A percentile compares a stretch with the other conserved stretches of the same genome.
Conservation (phyloP, 2,329 filamentous ascomycete species). For the Orbilia oligospora region DNA sequence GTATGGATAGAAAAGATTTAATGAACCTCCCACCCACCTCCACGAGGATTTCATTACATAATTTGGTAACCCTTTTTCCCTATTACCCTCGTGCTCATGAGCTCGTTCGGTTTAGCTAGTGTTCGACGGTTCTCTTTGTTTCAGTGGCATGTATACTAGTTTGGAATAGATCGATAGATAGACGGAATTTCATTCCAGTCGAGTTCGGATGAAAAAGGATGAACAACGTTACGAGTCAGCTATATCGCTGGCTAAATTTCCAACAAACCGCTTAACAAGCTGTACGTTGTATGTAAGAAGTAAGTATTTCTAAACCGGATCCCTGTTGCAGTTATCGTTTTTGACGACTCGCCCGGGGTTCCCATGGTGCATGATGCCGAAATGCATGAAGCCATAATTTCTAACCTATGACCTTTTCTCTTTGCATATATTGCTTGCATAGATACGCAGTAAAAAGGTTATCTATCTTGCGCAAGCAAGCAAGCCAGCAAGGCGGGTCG, state of each 20-base stretch:
- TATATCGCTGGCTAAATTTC: too few relatives aligned
- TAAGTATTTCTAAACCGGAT: not conserved
- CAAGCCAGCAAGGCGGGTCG: not conserved
- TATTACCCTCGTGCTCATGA: conserved; percentile 18
- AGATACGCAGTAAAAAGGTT: too few relatives aligned
- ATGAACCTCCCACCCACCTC: not conserved
- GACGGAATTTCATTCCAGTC: not conserved
- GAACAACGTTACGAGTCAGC: not conserved
- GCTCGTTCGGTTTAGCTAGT: conserved; percentile 22
- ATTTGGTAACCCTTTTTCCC: conserved; percentile 4
- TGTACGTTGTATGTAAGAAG: too few relatives aligned
- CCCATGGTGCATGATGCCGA: conserved; percentile 18
- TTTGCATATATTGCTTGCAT: not conserved
- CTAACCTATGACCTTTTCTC: conserved; percentile 12
- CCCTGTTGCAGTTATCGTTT: conserved; percentile 11
- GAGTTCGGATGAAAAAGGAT: conserved; percentile 11
- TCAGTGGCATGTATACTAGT: not conserved
- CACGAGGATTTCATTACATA: conserved; percentile 4
- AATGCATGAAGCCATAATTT: not conserved
- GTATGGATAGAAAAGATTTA: not conserved
- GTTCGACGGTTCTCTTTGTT: not conserved
- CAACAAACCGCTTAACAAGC: not conserved
- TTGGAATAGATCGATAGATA: not conserved
- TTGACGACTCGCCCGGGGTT: not conserved
- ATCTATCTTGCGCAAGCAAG: too few relatives aligned